phyloP scores from a whole-genome alignment of 169 alveolate genomes.

The Plasmodium billcollinsi region DNA sequence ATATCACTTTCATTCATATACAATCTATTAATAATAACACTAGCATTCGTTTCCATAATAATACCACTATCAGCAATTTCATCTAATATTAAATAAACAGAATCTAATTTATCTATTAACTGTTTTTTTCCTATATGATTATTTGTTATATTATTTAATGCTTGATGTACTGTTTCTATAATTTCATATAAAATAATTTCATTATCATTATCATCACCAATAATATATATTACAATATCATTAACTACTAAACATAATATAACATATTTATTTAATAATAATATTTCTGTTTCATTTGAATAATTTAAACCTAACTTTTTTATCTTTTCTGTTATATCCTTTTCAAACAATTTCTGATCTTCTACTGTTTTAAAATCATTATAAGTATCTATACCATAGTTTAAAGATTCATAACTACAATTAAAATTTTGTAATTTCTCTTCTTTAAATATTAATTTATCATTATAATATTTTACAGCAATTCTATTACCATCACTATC shows the following conservation, averaged over 20 bases:
- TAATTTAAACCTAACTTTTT: conserved; percentile 45
- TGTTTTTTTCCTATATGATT: conserved; percentile 77
- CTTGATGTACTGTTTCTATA: conserved; percentile 76
- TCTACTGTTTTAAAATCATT: conserved; percentile 52
- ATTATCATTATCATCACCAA: conserved; percentile 81
- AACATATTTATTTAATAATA: conserved; percentile 50
- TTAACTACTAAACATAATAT: conserved; percentile 47
- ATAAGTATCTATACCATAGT: conserved; percentile 35
- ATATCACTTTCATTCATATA: conserved; percentile 59
- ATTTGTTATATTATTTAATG: conserved; percentile 79
- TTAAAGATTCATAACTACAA: conserved; percentile 38
- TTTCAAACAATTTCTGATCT: conserved; percentile 21
- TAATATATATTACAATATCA: conserved; percentile 61
- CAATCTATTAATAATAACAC: conserved; percentile 32
- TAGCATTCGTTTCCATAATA: conserved; percentile 55
- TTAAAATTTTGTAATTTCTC: conserved; percentile 6
- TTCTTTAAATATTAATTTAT: conserved; percentile 21
- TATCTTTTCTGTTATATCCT: conserved; percentile 55
- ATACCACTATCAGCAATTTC: conserved; percentile 86
- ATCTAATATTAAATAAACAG: conserved; percentile 82
- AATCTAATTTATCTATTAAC: conserved; percentile 80
- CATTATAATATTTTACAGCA: conserved; percentile 83
- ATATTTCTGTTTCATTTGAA: conserved; percentile 75
- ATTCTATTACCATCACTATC: conserved; percentile 82
- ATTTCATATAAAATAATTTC: conserved; percentile 81